These are phyloP conservation scores for Lagenidium giganteum DNA, from an alignment of 352 stramenopile species.

Conservation along the genomic window DNA sequence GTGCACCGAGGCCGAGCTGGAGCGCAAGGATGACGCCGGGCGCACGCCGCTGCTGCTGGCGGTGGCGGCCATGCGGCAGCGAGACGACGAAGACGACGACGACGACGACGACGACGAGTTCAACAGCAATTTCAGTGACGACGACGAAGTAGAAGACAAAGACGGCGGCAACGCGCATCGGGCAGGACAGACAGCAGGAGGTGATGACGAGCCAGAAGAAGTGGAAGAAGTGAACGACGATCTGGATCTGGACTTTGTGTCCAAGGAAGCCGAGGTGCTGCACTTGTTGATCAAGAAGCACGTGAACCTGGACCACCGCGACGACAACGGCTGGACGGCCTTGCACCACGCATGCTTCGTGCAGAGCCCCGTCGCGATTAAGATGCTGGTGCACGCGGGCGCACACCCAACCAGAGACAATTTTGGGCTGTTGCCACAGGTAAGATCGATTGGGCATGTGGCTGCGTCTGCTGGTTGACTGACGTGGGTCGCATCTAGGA, in stretches of 20 bases:
- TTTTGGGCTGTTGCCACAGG: conserved; percentile 70
- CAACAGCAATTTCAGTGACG: no score
- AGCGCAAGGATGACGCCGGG: conserved; percentile 66
- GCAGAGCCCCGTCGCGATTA: conserved; percentile 65
- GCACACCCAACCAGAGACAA: conserved; percentile 64
- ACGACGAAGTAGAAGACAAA: conserved; percentile 14
- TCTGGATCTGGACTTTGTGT: conserved; percentile 45
- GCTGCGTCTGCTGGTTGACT: no score
- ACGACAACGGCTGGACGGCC: conserved; percentile 82
- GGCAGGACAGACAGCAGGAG: conserved; percentile 9
- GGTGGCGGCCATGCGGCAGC: conserved; percentile 52
- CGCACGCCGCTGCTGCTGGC: conserved; percentile 73
- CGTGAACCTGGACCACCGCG: conserved; percentile 75
- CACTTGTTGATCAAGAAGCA: conserved; percentile 62
- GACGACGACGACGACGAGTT: conserved; percentile 30
- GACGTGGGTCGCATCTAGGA: conserved; percentile 22
- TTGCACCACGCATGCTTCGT: conserved; percentile 78
- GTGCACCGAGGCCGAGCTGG: conserved; percentile 55
- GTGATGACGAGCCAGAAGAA: conserved; percentile 23
- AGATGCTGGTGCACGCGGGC: conserved; percentile 69
- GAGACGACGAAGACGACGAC: conserved; percentile 26
- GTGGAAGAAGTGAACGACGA: conserved; percentile 50
- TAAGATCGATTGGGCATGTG: conserved; percentile 5
- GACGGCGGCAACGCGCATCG: neutral
- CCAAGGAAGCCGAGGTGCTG: conserved; percentile 72